Base-by-base conservation (phyloP, 73 alveolate genomes). In the Tetrahymena borealis region DNA sequence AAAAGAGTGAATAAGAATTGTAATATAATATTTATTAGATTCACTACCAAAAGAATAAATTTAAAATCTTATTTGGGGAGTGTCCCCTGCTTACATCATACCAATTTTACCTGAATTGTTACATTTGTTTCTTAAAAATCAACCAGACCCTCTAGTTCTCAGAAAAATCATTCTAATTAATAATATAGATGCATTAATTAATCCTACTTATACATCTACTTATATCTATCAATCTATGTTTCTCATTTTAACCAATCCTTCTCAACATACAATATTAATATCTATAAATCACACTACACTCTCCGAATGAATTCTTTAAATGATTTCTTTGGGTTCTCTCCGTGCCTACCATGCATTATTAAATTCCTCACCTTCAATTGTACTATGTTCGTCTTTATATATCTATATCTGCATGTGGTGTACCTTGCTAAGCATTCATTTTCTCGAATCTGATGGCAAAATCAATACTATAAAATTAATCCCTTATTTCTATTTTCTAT, bases 171-270 rank as follows among this genome's bases (percentile, higher is more conserved):
- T 60, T 32, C 28, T 60, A 60, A 60, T 60, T 60, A 60, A 60
- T 24, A 24, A 60, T 60, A 60, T 60, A 60, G 85, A 60, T 32
- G 85, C 35, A 15, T 24, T 18, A 60, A 60, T 60, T 60, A 60
- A 60, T 60, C 85, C 85, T 60, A 60, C 85, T 60, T 60, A 60
- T 60, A n/a, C 85, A 60, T 60, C 85, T 60, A 60, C 85, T 60
- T 60, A 60, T 60, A 60, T 60, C 85, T 60, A 60, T 39, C 43
- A 12, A 39, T 60, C 85, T 60, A 60, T 60, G 85, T 60, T 60
- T 60, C 85, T 60, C 85, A 60, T 60, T 60, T 60, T 60, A 60
- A 60, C 85, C 85, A 60, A 60, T 60, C 9, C n/a, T 60, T 60
- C 31, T 60, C 28, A 60, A 60, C n/a, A 60, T 24, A 60, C 9